Base-by-base conservation (phyloP, 202 grass and related monocot genomes). In the Panicum hallii region DNA sequence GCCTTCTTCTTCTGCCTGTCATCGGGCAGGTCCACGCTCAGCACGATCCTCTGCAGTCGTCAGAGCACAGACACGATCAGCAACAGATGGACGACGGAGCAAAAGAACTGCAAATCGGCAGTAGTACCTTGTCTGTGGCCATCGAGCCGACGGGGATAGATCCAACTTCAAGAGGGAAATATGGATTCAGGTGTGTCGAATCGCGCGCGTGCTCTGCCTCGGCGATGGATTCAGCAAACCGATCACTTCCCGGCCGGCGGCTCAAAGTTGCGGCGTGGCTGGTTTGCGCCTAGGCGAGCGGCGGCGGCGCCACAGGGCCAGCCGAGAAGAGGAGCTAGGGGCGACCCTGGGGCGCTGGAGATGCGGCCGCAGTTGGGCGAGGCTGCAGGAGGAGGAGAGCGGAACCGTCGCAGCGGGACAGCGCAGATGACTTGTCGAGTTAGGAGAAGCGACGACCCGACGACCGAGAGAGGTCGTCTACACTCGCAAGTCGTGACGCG, bases 41-140 rank as follows among this genome's bases (percentile, higher is more conserved):
- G 19, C 36, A 42, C 64, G 42, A 67, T n/a, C 38, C 0, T 42
- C 64, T 42, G 64, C 16, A 10, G 36, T 10, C 36, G 17, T 20
- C 11, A 30, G 58, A 67, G 64, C 64, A 67, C 9, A 67, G 42
- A 42, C 7, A 67, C 15, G 63, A 67, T 67, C 63, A 67, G 63
- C 36, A 67, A 41, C 34, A 6, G 6, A 41, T 4, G 34, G 17
- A 60, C 19, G 20, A 8, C 13, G 30, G 30, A 5, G 16, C 4
- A 41, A 20, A 41, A 41, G 0, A 41, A 41, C 6, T 40, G 7
- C 16, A 41, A 64, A 20, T 67, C 63, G 19, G 15, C 0, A 38
- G 36, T 30, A 30, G 26, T 13, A 63, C 60, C 60, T 0, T 41
- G 63, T 11, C 11, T 47, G 1, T 0, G 16, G 3, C 63, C 63